Evolutionary conservation across 371 early-diverging fungal species (phyloP).

Genomic region (Coemansia sp.): DNA sequence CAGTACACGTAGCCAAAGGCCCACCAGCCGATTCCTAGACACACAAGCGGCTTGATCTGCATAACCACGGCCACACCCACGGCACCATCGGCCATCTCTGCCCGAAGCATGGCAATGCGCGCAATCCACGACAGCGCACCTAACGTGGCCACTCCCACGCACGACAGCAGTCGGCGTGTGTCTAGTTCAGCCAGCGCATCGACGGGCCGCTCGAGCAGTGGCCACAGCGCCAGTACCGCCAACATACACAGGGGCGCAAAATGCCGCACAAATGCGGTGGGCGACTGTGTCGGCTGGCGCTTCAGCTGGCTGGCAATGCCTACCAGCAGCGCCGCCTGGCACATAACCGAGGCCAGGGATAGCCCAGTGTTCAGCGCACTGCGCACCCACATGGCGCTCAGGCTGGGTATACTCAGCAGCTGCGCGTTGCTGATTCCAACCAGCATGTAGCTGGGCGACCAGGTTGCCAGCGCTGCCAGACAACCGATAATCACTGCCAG

Average conservation of each 20-base stretch:
- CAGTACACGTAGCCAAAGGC: conserved; percentile 17
- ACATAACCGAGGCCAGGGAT: conserved; percentile 5
- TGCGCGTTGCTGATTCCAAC: background rate
- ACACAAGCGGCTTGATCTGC: conserved; percentile 18
- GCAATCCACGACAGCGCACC: conserved; percentile 25
- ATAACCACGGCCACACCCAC: conserved; percentile 22
- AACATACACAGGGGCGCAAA: conserved; percentile 35
- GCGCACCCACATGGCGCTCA: conserved; percentile 8
- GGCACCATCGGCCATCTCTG: conserved; percentile 13
- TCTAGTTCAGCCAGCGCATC: conserved; percentile 13
- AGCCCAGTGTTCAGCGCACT: conserved; percentile 8
- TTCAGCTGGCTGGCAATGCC: conserved; percentile 1
- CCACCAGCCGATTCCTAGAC: conserved; percentile 45
- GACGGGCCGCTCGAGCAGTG: conserved; percentile 24
- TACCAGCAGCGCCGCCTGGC: conserved; percentile 14
- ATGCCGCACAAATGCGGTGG: conserved; percentile 24
- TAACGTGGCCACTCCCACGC: conserved; percentile 16
- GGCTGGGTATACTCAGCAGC: background rate
- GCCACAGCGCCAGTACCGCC: conserved; percentile 27
- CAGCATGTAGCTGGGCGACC: conserved; percentile 4
- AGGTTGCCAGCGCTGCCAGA: conserved; percentile 4
- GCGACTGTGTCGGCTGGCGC: conserved; percentile 15
- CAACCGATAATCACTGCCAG: conserved; percentile 2
- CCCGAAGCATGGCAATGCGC: conserved; percentile 16
- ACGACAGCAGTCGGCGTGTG: background rate